Conservation (phyloP, 75 land plant species). For the Pinus taeda region DNA sequence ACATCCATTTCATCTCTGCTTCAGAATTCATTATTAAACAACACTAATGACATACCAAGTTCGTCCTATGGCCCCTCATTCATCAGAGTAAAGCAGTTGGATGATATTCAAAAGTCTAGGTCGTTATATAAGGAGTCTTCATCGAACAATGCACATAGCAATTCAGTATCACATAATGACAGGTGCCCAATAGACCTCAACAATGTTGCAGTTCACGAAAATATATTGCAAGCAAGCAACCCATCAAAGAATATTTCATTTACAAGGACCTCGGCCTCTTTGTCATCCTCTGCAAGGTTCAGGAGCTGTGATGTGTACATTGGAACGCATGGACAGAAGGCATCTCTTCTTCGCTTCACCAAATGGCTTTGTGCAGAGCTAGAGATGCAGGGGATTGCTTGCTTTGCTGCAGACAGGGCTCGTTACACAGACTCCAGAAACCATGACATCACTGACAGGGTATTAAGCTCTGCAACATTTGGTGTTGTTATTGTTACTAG, state of each 20-base stretch:
- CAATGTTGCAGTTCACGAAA: neutral
- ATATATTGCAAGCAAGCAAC: neutral
- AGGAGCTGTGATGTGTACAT: slow-evolving; percentile 86
- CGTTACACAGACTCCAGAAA: slow-evolving; percentile 52
- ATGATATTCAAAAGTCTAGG: neutral
- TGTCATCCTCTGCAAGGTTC: slow-evolving; percentile 26
- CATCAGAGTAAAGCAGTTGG: neutral
- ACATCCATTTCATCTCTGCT: slow-evolving; percentile 6
- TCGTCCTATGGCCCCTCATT: slow-evolving; percentile 14
- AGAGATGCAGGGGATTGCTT: slow-evolving; percentile 79
- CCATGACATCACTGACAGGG: slow-evolving; percentile 53
- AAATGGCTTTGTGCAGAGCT: slow-evolving; percentile 90
- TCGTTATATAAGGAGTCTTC: neutral
- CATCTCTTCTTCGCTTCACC: slow-evolving; percentile 60
- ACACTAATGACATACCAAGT: slow-evolving; percentile 10
- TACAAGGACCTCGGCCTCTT: slow-evolving; percentile 17
- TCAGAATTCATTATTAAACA: neutral
- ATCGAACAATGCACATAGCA: neutral
- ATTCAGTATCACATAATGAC: neutral
- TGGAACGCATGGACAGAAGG: slow-evolving; percentile 66
- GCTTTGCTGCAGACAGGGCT: slow-evolving; percentile 72
- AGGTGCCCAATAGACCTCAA: neutral
- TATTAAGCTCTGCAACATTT: slow-evolving; percentile 59
- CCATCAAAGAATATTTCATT: slow-evolving; percentile 8
- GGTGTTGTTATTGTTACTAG: slow-evolving; percentile 80